phyloP scores from a whole-genome alignment of 352 stramenopile species.

The Pseudoperonospora humuli region DNA sequence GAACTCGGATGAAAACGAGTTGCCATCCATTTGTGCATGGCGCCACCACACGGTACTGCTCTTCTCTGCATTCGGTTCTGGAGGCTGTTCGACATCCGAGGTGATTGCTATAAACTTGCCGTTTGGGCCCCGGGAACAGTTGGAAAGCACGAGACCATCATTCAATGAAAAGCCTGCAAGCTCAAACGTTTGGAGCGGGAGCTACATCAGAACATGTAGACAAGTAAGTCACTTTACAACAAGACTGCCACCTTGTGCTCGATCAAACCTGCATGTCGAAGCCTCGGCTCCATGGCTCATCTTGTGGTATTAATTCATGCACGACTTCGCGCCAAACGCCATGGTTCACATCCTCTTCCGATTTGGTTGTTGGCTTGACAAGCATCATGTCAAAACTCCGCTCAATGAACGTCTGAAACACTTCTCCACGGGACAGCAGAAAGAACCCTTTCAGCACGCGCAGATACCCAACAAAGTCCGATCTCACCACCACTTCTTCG shows the following conservation, averaged over 20 bases:
- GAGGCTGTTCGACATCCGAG: background rate
- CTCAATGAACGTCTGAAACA: slow-evolving; percentile 73
- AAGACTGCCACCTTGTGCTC: background rate
- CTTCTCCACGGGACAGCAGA: slow-evolving; percentile 50
- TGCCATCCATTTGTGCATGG: slow-evolving; percentile 32
- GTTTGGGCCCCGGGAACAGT: slow-evolving; percentile 18
- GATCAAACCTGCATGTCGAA: slow-evolving; percentile 43
- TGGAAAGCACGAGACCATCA: slow-evolving; percentile 23
- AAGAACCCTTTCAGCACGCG: slow-evolving; percentile 61
- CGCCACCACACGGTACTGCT: slow-evolving; percentile 43
- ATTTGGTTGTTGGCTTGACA: slow-evolving; percentile 35
- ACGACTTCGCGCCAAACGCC: slow-evolving; percentile 47
- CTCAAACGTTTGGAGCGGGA: slow-evolving; percentile 53
- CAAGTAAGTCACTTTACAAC: background rate
- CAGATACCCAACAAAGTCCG: slow-evolving; percentile 51
- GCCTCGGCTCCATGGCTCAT: slow-evolving; percentile 26
- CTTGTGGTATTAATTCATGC: slow-evolving; percentile 39
- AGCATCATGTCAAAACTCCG: slow-evolving; percentile 50
- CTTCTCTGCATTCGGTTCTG: slow-evolving; percentile 5
- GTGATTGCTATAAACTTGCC: slow-evolving; percentile 26
- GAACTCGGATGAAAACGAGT: slow-evolving; percentile 38
- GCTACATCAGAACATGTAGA: slow-evolving; percentile 13
- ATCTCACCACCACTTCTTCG: slow-evolving; percentile 57
- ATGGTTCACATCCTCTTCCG: slow-evolving; percentile 59
- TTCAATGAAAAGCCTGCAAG: slow-evolving; percentile 34